A percentile compares a stretch with the other conserved stretches of the same genome.
Evolutionary conservation across 1,284 basidiomycete species (phyloP).

Genomic region (Psilocybe mexicana): DNA sequence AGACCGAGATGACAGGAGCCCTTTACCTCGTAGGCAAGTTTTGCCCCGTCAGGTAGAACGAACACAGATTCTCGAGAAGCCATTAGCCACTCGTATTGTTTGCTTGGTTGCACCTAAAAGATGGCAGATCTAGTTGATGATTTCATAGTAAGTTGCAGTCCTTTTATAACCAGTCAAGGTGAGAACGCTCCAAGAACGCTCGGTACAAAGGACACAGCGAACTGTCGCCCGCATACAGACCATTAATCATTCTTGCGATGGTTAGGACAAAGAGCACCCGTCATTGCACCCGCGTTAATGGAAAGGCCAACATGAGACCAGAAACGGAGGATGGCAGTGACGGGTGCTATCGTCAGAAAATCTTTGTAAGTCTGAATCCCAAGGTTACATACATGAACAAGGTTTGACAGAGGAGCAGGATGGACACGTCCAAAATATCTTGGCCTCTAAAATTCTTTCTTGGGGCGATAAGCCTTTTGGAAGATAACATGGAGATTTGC

Average conservation of each 20-base stretch:
- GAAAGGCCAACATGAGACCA: background rate
- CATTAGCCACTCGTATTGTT: slow-evolving; percentile 4
- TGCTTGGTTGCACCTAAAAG: background rate
- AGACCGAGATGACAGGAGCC: slow-evolving; percentile 27
- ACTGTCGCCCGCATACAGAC: background rate
- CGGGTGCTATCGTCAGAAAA: background rate
- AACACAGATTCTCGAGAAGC: slow-evolving; percentile 24
- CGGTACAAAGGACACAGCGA: background rate
- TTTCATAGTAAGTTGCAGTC: background rate
- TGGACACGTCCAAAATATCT: background rate
- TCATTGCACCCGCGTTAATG: slow-evolving; percentile 10
- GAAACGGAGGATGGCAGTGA: background rate
- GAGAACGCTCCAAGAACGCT: background rate
- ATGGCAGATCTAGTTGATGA: too few relatives aligned
- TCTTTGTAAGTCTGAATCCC: background rate
- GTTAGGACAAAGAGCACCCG: slow-evolving; percentile 13
- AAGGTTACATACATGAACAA: background rate
- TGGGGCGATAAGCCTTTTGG: too few relatives aligned
- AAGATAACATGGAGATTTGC: too few relatives aligned
- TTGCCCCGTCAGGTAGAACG: slow-evolving; percentile 30
- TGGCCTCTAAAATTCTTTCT: background rate
- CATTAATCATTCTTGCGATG: background rate
- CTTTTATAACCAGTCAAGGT: background rate
- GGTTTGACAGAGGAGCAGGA: too few relatives aligned
- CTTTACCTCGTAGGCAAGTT: slow-evolving; percentile 35